These are phyloP conservation scores for Tilletia setariae DNA, from an alignment of 1,284 basidiomycete species.

Conservation along the genomic window DNA sequence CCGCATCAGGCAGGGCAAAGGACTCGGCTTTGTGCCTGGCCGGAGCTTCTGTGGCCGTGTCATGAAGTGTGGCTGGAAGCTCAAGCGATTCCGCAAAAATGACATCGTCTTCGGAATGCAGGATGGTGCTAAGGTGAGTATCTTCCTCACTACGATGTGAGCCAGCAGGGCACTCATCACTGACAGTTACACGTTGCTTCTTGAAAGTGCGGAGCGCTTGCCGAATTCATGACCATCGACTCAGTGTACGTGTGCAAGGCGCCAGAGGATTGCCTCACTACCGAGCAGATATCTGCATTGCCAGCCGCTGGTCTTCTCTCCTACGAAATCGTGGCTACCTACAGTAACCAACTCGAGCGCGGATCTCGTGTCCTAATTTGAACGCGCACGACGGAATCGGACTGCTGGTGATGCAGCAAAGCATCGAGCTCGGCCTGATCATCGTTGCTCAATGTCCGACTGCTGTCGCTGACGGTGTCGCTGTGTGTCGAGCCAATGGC, in stretches of 20 bases:
- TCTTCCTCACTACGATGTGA: background rate
- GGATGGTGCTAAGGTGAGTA: constrained; percentile 36
- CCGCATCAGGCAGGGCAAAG: constrained; percentile 45
- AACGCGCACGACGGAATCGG: constrained; percentile 57
- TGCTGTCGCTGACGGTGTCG: constrained; percentile 48
- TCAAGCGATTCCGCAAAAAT: constrained; percentile 53
- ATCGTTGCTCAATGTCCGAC: constrained; percentile 56
- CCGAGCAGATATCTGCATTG: constrained; percentile 56
- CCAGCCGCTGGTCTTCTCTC: constrained; percentile 55
- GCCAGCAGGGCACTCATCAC: background rate
- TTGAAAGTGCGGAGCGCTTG: constrained; percentile 55
- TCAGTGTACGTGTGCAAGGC: constrained; percentile 54
- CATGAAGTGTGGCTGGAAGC: constrained; percentile 55
- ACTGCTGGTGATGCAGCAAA: constrained; percentile 55
- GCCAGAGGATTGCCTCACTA: constrained; percentile 50
- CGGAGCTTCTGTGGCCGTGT: constrained; percentile 56
- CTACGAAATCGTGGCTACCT: constrained; percentile 54
- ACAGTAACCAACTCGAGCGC: constrained; percentile 51
- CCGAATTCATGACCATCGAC: constrained; percentile 55
- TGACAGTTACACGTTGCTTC: constrained; percentile 14
- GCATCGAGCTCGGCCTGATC: constrained; percentile 53
- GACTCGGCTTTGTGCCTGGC: constrained; percentile 55
- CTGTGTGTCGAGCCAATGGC: constrained; percentile 53
- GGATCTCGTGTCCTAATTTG: constrained; percentile 55
- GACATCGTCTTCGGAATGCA: constrained; percentile 57